phyloP scores from a whole-genome alignment of 805 yeast species.

The Alloascoidea hylecoeti region DNA sequence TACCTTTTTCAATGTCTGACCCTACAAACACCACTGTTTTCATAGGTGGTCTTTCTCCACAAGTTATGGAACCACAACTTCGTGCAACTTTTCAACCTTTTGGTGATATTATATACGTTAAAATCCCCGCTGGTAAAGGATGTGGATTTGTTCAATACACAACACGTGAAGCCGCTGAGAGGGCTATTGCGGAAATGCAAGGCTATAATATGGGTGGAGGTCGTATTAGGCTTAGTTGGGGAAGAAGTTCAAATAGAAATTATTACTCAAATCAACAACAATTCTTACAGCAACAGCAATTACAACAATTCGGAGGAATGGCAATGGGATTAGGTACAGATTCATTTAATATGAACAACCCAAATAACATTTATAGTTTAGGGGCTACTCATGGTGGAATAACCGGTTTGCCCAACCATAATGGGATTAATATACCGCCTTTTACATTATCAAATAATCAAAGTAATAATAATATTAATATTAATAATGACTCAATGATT shows the following conservation, averaged over 20 bases:
- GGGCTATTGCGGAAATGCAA: conserved; percentile 77
- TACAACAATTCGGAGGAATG: background rate
- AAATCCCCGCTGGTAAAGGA: conserved; percentile 67
- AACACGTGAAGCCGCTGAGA: conserved; percentile 70
- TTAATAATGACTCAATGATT: background rate
- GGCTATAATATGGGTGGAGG: conserved; percentile 81
- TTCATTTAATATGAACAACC: background rate
- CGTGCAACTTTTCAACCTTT: conserved; percentile 45
- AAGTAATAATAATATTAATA: background rate
- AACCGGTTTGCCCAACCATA: background rate
- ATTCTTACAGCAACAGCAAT: background rate
- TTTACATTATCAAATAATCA: too few relatives aligned
- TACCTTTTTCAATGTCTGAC: conserved; percentile 39
- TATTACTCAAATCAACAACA: background rate
- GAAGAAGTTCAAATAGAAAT: conserved; percentile 24
- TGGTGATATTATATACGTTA: conserved; percentile 66
- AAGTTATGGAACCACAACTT: conserved; percentile 48
- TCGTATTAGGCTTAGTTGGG: conserved; percentile 80
- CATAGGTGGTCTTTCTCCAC: conserved; percentile 48
- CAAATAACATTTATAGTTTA: background rate
- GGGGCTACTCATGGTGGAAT: background rate
- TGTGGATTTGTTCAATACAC: conserved; percentile 84
- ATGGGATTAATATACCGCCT: background rate
- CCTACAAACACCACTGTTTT: conserved; percentile 69
- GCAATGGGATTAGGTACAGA: background rate